These are phyloP conservation scores for Pulveroboletus sp. DNA, from an alignment of 768 basidiomycete genomes.

Conservation along the genomic window DNA sequence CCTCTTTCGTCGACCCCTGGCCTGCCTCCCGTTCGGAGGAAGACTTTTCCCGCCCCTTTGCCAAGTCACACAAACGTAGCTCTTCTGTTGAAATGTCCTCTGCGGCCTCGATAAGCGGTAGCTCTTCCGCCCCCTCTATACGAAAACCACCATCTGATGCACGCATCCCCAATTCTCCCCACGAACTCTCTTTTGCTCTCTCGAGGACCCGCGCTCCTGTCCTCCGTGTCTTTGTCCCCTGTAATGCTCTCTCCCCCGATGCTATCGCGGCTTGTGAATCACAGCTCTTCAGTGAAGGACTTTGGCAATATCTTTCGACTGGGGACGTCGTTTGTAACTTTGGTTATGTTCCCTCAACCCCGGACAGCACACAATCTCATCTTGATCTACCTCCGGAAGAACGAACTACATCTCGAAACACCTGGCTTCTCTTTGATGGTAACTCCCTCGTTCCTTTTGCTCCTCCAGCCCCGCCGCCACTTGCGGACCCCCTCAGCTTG, in stretches of 20 bases:
- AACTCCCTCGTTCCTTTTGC: conserved; percentile 54
- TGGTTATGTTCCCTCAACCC: conserved; percentile 59
- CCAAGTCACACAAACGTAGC: conserved; percentile 38
- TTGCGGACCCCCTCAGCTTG: conserved; percentile 55
- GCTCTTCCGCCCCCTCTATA: conserved; percentile 22
- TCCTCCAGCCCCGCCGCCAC: conserved; percentile 48
- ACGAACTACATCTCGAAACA: conserved; percentile 25
- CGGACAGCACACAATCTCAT: conserved; percentile 25
- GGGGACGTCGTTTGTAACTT: conserved; percentile 81
- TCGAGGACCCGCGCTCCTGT: conserved; percentile 67
- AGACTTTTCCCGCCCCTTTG: conserved; percentile 32
- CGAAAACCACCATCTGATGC: conserved; percentile 15
- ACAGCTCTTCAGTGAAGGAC: conserved; percentile 59
- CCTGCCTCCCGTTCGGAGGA: conserved; percentile 38
- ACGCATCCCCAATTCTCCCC: conserved; percentile 38
- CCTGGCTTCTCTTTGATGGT: conserved; percentile 79
- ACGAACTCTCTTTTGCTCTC: conserved; percentile 60
- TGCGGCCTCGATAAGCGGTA: conserved; percentile 34
- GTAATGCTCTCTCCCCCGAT: conserved; percentile 43
- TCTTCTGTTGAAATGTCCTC: conserved; percentile 44
- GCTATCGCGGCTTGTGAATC: conserved; percentile 59
- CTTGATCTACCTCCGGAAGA: conserved; percentile 19
- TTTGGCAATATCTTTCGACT: conserved; percentile 72
- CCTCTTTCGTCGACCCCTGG: conserved; percentile 20
- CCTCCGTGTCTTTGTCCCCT: conserved; percentile 72